Evolutionary conservation across 306 rosid genomes (phyloP).

Genomic region (Pterocarpus macrocarpus): DNA sequence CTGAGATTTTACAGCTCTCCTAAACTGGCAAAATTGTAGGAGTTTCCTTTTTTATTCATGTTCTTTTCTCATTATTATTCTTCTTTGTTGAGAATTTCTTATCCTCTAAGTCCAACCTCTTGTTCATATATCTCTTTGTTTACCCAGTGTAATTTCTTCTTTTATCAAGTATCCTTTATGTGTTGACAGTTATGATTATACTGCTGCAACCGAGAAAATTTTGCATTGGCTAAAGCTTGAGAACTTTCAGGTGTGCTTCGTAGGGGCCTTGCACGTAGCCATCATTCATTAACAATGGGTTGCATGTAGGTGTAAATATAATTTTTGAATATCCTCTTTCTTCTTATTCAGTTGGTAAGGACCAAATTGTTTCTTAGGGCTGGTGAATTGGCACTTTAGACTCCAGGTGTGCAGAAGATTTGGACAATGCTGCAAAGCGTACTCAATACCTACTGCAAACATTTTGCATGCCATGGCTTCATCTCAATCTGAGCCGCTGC

Average conservation of each 20-base stretch:
- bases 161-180: slow-evolving; percentile 14
- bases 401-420: slow-evolving; percentile 81
- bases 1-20: too few relatives aligned
- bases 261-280: too few relatives aligned
- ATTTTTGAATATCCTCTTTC: neutral
- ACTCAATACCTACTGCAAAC: slow-evolving; percentile 76
- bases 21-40: too few relatives aligned
- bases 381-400: slow-evolving; percentile 97
- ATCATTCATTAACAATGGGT: too few relatives aligned
- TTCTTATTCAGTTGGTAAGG: slow-evolving; percentile 76
- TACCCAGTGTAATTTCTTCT: neutral
- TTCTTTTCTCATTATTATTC: too few relatives aligned
- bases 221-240: slow-evolving; percentile 78
- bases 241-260: slow-evolving; percentile 81
- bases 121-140: neutral
- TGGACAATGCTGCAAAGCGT: slow-evolving; percentile 85
- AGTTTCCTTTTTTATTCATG: too few relatives aligned
- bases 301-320: too few relatives aligned
- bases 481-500: slow-evolving; percentile 66
- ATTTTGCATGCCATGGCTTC: slow-evolving; percentile 69
- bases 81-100: too few relatives aligned
- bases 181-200: slow-evolving; percentile 79
- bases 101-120: neutral
- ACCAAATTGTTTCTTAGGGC: slow-evolving; percentile 96
- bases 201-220: slow-evolving; percentile 69